Percentiles rank a stretch among this genome's conserved stretches.
These are phyloP conservation scores for Nannochloris sp. DNA, from an alignment of 139 green algal species.

Conservation along the genomic window DNA sequence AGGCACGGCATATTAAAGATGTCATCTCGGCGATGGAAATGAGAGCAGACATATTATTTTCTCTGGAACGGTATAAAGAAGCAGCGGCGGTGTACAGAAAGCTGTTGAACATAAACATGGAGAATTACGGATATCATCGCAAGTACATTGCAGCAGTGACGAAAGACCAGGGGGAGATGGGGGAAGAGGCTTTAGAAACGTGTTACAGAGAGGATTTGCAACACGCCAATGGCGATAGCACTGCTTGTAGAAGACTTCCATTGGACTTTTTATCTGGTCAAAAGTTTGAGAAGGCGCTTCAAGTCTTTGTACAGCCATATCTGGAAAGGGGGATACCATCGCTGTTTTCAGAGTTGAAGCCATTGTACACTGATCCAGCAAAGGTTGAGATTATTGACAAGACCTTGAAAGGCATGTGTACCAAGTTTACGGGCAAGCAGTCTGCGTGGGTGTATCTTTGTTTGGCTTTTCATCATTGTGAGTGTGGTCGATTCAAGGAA, in stretches of 20 bases:
- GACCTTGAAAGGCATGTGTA: slow-evolving; percentile 12
- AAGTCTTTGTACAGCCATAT: slow-evolving; percentile 62
- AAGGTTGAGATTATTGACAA: slow-evolving; percentile 27
- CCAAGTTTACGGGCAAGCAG: not conserved
- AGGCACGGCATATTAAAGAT: slow-evolving; percentile 68
- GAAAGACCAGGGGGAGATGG: not conserved
- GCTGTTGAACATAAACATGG: slow-evolving; percentile 64
- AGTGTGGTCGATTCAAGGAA: slow-evolving; percentile 38
- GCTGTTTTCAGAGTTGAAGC: slow-evolving; percentile 81
- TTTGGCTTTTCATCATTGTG: slow-evolving; percentile 73
- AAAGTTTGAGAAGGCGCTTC: slow-evolving; percentile 53
- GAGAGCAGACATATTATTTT: slow-evolving; percentile 51
- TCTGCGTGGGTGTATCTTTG: slow-evolving; percentile 67
- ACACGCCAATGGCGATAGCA: slow-evolving; percentile 45
- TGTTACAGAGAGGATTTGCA: slow-evolving; percentile 24
- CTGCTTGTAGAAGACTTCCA: slow-evolving; percentile 59
- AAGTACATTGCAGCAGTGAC: slow-evolving; percentile 36
- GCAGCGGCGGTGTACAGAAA: slow-evolving; percentile 58
- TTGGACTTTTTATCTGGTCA: slow-evolving; percentile 74
- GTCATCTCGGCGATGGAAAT: slow-evolving; percentile 52
- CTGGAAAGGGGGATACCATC: slow-evolving; percentile 83
- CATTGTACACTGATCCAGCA: slow-evolving; percentile 59
- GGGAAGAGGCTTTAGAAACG: not conserved
- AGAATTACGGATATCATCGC: slow-evolving; percentile 72
- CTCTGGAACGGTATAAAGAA: slow-evolving; percentile 32